These are phyloP conservation scores for Dorcoceras hygrometricum DNA, from an alignment of 257 asterid genomes.

Conservation along the genomic window DNA sequence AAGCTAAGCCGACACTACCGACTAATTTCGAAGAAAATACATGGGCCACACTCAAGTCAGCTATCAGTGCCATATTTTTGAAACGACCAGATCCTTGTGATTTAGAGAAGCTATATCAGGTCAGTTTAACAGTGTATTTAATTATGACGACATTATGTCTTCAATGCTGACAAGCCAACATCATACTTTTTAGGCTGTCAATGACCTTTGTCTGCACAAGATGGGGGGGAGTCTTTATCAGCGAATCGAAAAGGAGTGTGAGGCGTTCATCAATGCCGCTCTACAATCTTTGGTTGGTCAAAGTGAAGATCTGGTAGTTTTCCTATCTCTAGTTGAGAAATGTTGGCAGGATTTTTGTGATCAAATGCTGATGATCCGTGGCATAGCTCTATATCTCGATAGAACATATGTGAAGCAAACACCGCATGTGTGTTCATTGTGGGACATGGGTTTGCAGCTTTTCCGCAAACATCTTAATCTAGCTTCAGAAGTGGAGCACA, in stretches of 20 bases:
- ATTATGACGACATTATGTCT: slow-evolving; percentile 15
- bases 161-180: slow-evolving; percentile 25
- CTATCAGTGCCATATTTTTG: slow-evolving; percentile 83
- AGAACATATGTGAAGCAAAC: slow-evolving; percentile 96
- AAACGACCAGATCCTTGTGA: slow-evolving; percentile 95
- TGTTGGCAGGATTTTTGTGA: slow-evolving; percentile 97
- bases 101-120: slow-evolving; percentile 91
- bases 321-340: slow-evolving; percentile 86
- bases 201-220: slow-evolving; percentile 89
- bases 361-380: slow-evolving; percentile 94
- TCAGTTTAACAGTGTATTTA: slow-evolving; percentile 24
- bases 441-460: slow-evolving; percentile 99
- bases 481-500: slow-evolving; percentile 89
- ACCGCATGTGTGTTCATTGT: slow-evolving; percentile 74
- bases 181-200: slow-evolving; percentile 62
- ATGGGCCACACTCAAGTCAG: slow-evolving; percentile 90
- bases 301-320: slow-evolving; percentile 90
- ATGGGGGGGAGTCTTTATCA: slow-evolving; percentile 93
- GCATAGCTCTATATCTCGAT: slow-evolving; percentile 91
- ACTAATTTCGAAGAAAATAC: slow-evolving; percentile 86
- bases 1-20: slow-evolving; percentile 82
- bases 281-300: slow-evolving; percentile 81
- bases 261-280: slow-evolving; percentile 63
- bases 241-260: slow-evolving; percentile 83
- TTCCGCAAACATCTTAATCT: slow-evolving; percentile 88